A percentile compares a stretch with the other conserved stretches of the same genome.
Evolutionary conservation across 1,284 basidiomycete species (phyloP).

Genomic region (Rhizopogon parksii): DNA sequence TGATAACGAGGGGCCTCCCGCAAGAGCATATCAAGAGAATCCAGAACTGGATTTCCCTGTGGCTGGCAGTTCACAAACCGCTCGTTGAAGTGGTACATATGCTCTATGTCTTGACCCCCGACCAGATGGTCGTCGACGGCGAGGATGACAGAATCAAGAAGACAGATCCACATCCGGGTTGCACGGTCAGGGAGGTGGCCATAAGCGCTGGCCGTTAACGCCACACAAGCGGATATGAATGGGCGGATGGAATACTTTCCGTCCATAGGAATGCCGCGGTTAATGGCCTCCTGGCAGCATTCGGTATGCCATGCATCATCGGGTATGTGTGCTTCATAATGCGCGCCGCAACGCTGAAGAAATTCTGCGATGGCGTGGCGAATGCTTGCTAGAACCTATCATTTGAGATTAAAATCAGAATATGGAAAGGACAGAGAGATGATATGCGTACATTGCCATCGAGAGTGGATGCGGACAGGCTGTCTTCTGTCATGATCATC

Average conservation of each 20-base stretch:
- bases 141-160: slow-evolving; percentile 26
- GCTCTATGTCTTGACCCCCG: slow-evolving; percentile 13
- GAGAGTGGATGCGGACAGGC: no score
- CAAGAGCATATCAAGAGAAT: slow-evolving; percentile 24
- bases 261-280: slow-evolving; percentile 3
- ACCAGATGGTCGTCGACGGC: slow-evolving; percentile 26
- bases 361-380: neutral
- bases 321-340: neutral
- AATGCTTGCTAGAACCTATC: neutral
- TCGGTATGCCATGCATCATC: slow-evolving; percentile 2
- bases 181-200: slow-evolving; percentile 17
- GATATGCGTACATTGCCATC: no score
- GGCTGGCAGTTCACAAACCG: slow-evolving; percentile 16
- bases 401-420: neutral
- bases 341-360: slow-evolving; percentile 4
- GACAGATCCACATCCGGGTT: slow-evolving; percentile 22
- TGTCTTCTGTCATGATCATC: no score
- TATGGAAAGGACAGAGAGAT: no score
- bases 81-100: slow-evolving; percentile 23
- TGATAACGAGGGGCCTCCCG: slow-evolving; percentile 17
- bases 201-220: slow-evolving; percentile 10
- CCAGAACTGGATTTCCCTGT: slow-evolving; percentile 22
- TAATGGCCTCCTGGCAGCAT: slow-evolving; percentile 3
- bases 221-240: slow-evolving; percentile 15
- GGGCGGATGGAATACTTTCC: slow-evolving; percentile 8